phyloP scores from a whole-genome alignment of 768 basidiomycete species.

The Tylopilus subfusipes region DNA sequence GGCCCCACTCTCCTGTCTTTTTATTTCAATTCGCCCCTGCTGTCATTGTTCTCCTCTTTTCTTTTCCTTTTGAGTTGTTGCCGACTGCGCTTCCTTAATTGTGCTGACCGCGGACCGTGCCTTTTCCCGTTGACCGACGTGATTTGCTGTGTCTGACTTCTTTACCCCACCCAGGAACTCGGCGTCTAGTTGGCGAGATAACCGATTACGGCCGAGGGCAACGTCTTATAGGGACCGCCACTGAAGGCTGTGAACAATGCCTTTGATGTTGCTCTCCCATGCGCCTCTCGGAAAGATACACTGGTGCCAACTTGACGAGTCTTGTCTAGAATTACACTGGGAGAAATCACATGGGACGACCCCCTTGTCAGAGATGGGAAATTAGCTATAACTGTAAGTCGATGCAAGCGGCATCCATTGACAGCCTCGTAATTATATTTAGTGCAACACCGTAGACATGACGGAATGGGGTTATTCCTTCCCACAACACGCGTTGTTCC shows the following conservation, averaged over 20 bases:
- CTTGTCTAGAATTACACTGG: background rate
- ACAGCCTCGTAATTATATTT: background rate
- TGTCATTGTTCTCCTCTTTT: background rate
- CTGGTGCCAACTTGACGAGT: background rate
- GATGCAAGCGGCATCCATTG: background rate
- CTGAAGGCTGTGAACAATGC: conserved; percentile 13
- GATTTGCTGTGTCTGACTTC: conserved; percentile 12
- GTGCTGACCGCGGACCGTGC: background rate
- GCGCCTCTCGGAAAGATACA: background rate
- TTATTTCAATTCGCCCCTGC: background rate
- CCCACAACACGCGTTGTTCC: background rate
- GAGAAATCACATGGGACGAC: conserved; percentile 4
- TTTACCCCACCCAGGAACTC: conserved; percentile 3
- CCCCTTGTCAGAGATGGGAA: background rate
- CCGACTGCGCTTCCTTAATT: background rate
- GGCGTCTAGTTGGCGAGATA: background rate
- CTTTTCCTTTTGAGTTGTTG: background rate
- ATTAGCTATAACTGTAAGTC: background rate
- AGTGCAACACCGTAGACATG: background rate
- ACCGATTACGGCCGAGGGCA: conserved; percentile 14
- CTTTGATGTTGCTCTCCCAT: background rate
- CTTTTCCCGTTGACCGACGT: background rate
- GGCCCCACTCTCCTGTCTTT: background rate
- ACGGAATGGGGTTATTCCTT: background rate
- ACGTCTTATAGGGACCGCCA: background rate